A percentile compares a stretch with the other conserved stretches of the same genome.
These are phyloP conservation scores for Hymenoscyphus fraxineus DNA, from an alignment of 2,329 filamentous ascomycete genomes.

Conservation along the genomic window DNA sequence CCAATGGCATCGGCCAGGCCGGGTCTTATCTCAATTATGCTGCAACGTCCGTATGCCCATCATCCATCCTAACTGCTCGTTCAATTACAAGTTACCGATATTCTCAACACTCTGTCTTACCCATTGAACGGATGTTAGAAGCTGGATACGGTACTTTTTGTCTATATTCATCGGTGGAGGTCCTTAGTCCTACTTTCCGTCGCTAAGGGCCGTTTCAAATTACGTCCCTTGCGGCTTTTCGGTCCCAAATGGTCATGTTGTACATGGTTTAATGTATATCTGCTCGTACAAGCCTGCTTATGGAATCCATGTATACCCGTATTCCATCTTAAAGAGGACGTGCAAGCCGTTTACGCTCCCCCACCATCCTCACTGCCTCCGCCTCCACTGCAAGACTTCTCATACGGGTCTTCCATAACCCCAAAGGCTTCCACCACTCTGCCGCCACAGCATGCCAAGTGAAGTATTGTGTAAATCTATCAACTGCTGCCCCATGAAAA, in stretches of 20 bases:
- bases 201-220: neutral
- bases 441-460: neutral
- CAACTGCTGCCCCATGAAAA: neutral
- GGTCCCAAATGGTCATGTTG: neutral
- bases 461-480: neutral
- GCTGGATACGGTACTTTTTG: too few species aligned
- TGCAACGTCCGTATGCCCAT: neutral
- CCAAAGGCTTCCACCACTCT: neutral
- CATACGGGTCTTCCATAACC: neutral
- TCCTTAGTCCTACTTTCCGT: neutral
- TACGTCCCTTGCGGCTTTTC: neutral
- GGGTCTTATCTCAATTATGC: neutral
- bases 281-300: neutral
- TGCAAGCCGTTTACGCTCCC: neutral
- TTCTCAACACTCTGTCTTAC: too few species aligned
- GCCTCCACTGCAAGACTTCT: neutral
- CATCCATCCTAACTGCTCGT: too few species aligned
- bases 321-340: neutral
- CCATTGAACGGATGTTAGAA: too few species aligned
- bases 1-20: neutral
- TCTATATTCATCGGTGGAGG: too few species aligned
- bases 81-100: too few species aligned
- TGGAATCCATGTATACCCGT: neutral
- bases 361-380: neutral
- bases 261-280: neutral